phyloP scores from a whole-genome alignment of 2,329 filamentous ascomycete species.

The Xylariaceae sp. region DNA sequence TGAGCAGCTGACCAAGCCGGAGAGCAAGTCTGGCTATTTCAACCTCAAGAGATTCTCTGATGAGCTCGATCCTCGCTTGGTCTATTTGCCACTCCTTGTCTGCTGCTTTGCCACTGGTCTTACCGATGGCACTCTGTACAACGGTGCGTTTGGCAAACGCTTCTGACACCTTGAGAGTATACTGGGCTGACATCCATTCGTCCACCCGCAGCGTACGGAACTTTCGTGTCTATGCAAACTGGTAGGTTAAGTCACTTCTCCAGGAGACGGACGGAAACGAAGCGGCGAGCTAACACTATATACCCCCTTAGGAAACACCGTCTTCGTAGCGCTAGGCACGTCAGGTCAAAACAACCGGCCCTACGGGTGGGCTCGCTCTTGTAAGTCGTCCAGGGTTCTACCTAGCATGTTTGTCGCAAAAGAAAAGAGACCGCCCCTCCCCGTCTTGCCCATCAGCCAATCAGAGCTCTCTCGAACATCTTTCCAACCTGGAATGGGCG shows the following conservation, averaged over 20 bases:
- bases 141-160: slow-evolving; percentile 15
- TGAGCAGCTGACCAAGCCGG: slow-evolving; percentile 6
- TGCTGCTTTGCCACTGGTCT: slow-evolving; percentile 26
- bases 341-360: slow-evolving; percentile 35
- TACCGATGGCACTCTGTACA: slow-evolving; percentile 27
- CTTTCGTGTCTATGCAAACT: slow-evolving; percentile 39
- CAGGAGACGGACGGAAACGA: neutral
- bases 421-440: neutral
- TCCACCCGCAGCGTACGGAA: slow-evolving; percentile 33
- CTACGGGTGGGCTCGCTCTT: slow-evolving; percentile 39
- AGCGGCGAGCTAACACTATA: neutral
- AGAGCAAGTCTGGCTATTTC: slow-evolving; percentile 4
- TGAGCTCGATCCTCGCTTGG: slow-evolving; percentile 16
- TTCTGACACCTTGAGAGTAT: neutral
- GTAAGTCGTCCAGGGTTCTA: slow-evolving; percentile 8
- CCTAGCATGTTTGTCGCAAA: neutral
- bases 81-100: slow-evolving; percentile 21
- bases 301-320: slow-evolving; percentile 34
- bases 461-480: neutral
- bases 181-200: too few species aligned
- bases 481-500: too few species aligned
- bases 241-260: slow-evolving; percentile 17
- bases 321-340: slow-evolving; percentile 38
- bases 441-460: too few species aligned
- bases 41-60: slow-evolving; percentile 15